phyloP scores from a whole-genome alignment of 164 flowering plant species.

The Cinnamomum micranthum region DNA sequence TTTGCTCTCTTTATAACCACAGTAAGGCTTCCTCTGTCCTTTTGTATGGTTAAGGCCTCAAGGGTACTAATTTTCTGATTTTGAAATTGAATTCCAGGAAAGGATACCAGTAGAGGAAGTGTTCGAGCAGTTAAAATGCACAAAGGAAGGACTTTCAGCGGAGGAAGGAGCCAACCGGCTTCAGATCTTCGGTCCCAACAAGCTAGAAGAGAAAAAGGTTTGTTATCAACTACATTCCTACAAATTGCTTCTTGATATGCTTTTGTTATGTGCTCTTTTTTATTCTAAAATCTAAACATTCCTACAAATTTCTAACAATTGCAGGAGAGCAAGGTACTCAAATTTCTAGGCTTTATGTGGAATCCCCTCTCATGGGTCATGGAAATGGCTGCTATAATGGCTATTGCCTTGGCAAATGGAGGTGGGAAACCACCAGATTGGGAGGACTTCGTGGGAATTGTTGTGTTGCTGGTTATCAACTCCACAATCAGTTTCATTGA shows the following conservation, averaged over 20 bases:
- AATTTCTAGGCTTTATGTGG: constrained; percentile 85
- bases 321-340: constrained; percentile 71
- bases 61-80: background rate
- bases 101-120: constrained; percentile 66
- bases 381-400: constrained; percentile 79
- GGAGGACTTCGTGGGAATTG: constrained; percentile 75
- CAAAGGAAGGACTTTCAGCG: constrained; percentile 52
- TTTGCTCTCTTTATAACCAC: no score
- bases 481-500: constrained; percentile 76
- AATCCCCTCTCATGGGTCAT: constrained; percentile 81
- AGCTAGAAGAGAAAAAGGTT: constrained; percentile 81
- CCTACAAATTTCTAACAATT: background rate
- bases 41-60: no score
- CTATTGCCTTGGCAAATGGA: constrained; percentile 71
- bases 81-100: constrained; percentile 32
- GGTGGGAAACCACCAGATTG: constrained; percentile 69
- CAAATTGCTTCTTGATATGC: background rate
- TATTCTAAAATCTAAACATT: background rate
- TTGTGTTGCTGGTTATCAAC: constrained; percentile 56
- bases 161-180: constrained; percentile 70
- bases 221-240: background rate
- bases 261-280: background rate
- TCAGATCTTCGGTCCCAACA: constrained; percentile 72
- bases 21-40: no score
- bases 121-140: constrained; percentile 67